Evolutionary conservation across 2,329 filamentous ascomycete genomes (phyloP).

Genomic region (Fusarium sublunatum): DNA sequence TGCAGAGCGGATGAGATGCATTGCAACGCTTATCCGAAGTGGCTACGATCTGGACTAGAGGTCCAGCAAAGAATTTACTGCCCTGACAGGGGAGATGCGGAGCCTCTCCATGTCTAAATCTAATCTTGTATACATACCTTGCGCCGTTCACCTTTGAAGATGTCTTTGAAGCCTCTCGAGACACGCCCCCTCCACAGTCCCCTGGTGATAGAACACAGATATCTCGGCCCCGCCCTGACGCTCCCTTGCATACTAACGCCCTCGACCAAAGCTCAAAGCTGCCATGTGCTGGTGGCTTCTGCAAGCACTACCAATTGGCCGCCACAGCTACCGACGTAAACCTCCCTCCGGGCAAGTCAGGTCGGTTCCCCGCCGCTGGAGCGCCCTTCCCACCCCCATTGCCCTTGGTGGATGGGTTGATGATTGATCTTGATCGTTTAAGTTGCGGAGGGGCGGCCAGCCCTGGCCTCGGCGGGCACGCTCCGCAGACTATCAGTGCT

Average conservation of each 20-base stretch:
- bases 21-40: constrained; percentile 34
- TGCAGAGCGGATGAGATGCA: constrained; percentile 33
- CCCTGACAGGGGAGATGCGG: constrained; percentile 39
- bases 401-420: constrained; percentile 47
- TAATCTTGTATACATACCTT: constrained; percentile 58
- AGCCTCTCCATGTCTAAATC: constrained; percentile 51
- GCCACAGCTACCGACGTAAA: constrained; percentile 43
- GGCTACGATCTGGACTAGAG: constrained; percentile 35
- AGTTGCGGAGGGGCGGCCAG: constrained; percentile 48
- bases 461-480: constrained; percentile 52
- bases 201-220: constrained; percentile 46
- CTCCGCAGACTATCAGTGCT: constrained; percentile 48
- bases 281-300: constrained; percentile 52
- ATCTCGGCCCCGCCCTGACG: constrained; percentile 45
- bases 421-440: constrained; percentile 51
- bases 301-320: constrained; percentile 46
- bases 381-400: constrained; percentile 44
- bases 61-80: constrained; percentile 47
- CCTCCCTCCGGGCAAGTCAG: constrained; percentile 46
- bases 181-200: constrained; percentile 39
- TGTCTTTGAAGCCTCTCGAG: constrained; percentile 31
- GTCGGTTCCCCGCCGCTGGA: constrained; percentile 42
- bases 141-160: constrained; percentile 38
- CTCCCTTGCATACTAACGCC: constrained; percentile 54
- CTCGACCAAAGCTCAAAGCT: constrained; percentile 50